Percentiles rank a stretch among this genome's conserved stretches.
Evolutionary conservation across 495 filamentous ascomycete genomes (phyloP).

Genomic region (Aspergillus haitiensis): DNA sequence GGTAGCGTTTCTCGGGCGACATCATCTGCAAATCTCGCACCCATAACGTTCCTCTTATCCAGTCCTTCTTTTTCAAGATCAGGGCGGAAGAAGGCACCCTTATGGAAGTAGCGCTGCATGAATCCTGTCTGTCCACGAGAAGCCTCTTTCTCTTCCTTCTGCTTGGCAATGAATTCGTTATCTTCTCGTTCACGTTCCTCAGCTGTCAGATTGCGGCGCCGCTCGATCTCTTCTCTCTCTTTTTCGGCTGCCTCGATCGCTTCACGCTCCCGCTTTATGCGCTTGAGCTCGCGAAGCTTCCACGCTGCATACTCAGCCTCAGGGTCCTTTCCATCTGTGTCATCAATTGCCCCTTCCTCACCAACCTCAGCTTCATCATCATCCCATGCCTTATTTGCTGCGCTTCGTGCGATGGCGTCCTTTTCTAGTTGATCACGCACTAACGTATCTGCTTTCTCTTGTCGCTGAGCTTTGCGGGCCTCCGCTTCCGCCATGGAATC

Average conservation of each 20-base stretch:
- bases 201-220: constrained; percentile 79
- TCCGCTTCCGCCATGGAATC: constrained; percentile 58
- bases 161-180: constrained; percentile 68
- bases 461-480: constrained; percentile 51
- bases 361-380: constrained; percentile 67
- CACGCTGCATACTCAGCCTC: constrained; percentile 89
- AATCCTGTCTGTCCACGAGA: constrained; percentile 79
- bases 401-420: constrained; percentile 69
- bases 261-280: constrained; percentile 81
- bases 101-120: constrained; percentile 97
- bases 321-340: constrained; percentile 80
- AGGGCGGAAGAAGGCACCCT: constrained; percentile 91
- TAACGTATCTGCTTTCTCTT: constrained; percentile 69
- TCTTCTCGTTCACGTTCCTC: constrained; percentile 90
- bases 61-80: constrained; percentile 72
- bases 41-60: constrained; percentile 77
- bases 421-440: constrained; percentile 87
- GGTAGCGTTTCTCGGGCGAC: constrained; percentile 77
- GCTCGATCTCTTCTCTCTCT: constrained; percentile 86
- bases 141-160: constrained; percentile 83
- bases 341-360: constrained; percentile 71
- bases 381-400: constrained; percentile 82
- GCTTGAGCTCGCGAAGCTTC: constrained; percentile 88
- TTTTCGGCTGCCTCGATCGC: constrained; percentile 80
- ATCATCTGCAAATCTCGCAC: constrained; percentile 74